Evolutionary conservation across 768 basidiomycete species (phyloP).

Genomic region (Panaeolus papilionaceus): DNA sequence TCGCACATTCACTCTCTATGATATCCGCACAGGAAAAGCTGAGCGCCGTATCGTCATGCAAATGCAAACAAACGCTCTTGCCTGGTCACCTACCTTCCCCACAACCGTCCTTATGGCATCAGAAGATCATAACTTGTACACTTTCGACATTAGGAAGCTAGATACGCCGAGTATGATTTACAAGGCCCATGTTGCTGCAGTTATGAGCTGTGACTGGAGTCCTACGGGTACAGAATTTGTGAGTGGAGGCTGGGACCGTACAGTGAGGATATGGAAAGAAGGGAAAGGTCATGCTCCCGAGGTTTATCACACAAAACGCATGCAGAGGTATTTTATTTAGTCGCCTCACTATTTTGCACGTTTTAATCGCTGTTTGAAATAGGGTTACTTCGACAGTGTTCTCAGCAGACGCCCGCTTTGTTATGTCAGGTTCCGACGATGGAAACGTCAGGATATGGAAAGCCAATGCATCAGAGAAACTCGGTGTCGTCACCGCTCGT

Average conservation of each 20-base stretch:
- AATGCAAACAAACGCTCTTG: slow-evolving; percentile 89
- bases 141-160: slow-evolving; percentile 92
- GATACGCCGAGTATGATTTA: slow-evolving; percentile 88
- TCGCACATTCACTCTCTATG: slow-evolving; percentile 94
- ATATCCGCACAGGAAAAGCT: slow-evolving; percentile 96
- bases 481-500: slow-evolving; percentile 89
- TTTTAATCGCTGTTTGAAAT: background rate
- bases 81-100: slow-evolving; percentile 89
- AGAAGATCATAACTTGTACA: slow-evolving; percentile 98
- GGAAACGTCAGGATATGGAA: slow-evolving; percentile 98
- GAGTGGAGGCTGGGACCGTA: slow-evolving; percentile 96
- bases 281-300: slow-evolving; percentile 83
- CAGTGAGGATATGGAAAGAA: slow-evolving; percentile 91
- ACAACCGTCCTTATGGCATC: slow-evolving; percentile 85
- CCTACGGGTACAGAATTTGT: slow-evolving; percentile 97
- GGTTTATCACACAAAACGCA: slow-evolving; percentile 97
- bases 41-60: slow-evolving; percentile 92
- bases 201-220: slow-evolving; percentile 97
- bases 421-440: slow-evolving; percentile 91
- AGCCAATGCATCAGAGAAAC: slow-evolving; percentile 87
- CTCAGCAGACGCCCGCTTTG: slow-evolving; percentile 90
- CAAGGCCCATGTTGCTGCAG: slow-evolving; percentile 96
- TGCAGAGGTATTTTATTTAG: slow-evolving; percentile 78
- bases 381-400: slow-evolving; percentile 75
- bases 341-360: slow-evolving; percentile 4